Evolutionary conservation across 148 eudicot species (phyloP).

Genomic region (Diospyros kaki): DNA sequence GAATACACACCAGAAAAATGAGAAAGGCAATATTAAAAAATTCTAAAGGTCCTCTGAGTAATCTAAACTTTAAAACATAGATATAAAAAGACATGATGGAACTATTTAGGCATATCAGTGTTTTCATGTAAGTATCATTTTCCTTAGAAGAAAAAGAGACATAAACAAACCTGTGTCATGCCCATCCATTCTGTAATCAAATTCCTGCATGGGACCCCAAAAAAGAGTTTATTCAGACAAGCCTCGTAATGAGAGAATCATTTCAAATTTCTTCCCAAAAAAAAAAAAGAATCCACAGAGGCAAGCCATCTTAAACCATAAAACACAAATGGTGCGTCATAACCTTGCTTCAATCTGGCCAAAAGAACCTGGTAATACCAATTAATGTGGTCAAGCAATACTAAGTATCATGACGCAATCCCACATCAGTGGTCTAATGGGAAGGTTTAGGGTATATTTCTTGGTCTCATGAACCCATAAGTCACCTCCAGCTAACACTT

Average conservation of each 20-base stretch:
- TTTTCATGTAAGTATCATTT: constrained; percentile 5
- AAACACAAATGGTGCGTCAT: not conserved
- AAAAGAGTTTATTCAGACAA: constrained; percentile 11
- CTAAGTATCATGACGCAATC: too few relatives aligned
- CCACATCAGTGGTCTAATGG: too few relatives aligned
- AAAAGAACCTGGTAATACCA: too few relatives aligned
- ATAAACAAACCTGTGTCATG: constrained; percentile 90
- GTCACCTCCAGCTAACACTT: too few relatives aligned
- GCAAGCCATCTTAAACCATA: not conserved
- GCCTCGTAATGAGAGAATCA: not conserved
- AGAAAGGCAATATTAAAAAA: not conserved
- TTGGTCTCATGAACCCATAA: too few relatives aligned
- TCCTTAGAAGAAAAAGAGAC: not conserved
- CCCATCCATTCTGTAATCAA: constrained; percentile 28
- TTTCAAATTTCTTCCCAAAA: not conserved
- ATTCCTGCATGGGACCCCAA: constrained; percentile 38
- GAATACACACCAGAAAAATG: not conserved
- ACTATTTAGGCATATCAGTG: not conserved
- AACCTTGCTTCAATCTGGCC: not conserved
- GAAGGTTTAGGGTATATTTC: too few relatives aligned
- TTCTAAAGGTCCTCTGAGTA: not conserved
- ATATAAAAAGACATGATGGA: not conserved
- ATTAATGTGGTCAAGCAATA: too few relatives aligned
- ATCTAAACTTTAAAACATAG: not conserved
- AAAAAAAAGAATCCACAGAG: not conserved